Conservation (phyloP, 2,329 filamentous ascomycete genomes). For the Orbilia quercus region DNA sequence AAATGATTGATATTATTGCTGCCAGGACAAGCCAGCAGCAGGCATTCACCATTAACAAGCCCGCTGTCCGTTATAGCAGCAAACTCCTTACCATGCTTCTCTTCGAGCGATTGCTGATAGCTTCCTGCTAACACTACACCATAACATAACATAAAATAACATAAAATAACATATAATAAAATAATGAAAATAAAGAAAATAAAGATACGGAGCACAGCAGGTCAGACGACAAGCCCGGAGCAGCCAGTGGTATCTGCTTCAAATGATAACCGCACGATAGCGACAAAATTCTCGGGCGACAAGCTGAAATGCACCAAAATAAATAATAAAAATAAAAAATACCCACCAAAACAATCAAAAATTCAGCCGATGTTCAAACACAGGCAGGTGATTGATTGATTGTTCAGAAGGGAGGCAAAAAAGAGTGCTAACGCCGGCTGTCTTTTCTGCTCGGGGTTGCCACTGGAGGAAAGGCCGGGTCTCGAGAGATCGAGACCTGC, state of each 20-base stretch:
- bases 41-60: neutral
- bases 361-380: conserved; percentile 5
- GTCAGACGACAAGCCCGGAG: too few relatives aligned
- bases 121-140: too few relatives aligned
- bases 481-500: conserved; percentile 48
- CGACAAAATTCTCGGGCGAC: too few relatives aligned
- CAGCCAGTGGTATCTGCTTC: neutral
- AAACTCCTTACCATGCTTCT: too few relatives aligned
- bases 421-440: too few relatives aligned
- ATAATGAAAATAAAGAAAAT: too few relatives aligned
- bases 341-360: neutral
- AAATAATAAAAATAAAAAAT: neutral
- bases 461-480: conserved; percentile 38
- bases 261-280: neutral
- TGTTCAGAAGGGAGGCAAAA: conserved; percentile 38
- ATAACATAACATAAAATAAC: too few relatives aligned
- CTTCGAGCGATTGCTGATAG: too few relatives aligned
- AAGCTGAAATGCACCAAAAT: neutral
- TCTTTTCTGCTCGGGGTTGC: conserved; percentile 21
- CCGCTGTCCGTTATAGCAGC: too few relatives aligned
- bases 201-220: too few relatives aligned
- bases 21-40: conserved; percentile 12
- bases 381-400: conserved; percentile 38
- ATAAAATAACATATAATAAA: too few relatives aligned
- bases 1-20: too few relatives aligned